phyloP scores from a whole-genome alignment of 768 basidiomycete genomes.

The Collybiopsis luxurians region DNA sequence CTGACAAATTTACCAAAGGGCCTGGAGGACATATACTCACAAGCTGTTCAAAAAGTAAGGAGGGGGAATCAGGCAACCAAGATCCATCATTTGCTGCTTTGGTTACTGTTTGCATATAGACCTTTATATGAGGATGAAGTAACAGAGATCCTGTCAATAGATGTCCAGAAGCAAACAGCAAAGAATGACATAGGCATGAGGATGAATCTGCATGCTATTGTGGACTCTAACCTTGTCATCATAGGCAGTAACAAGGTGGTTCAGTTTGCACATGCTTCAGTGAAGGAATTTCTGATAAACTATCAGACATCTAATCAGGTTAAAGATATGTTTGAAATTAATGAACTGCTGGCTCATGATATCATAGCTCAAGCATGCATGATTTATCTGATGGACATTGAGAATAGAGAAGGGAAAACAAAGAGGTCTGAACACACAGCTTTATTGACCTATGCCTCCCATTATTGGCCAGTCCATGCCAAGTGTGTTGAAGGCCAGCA shows the following conservation, averaged over 20 bases:
- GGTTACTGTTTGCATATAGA: background rate
- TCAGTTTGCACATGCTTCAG: background rate
- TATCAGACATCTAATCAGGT: too few species aligned
- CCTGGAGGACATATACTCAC: background rate
- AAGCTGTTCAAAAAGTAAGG: background rate
- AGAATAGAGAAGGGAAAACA: too few species aligned
- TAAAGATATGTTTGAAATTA: too few species aligned
- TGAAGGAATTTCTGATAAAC: background rate
- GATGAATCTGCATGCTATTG: background rate
- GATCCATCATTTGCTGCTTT: background rate
- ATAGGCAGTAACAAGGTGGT: background rate
- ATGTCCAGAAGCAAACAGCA: background rate
- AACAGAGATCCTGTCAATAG: background rate
- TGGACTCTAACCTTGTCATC: background rate
- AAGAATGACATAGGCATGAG: background rate
- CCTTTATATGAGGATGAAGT: background rate
- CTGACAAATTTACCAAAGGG: background rate
- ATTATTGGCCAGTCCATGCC: too few species aligned
- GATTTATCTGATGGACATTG: too few species aligned
- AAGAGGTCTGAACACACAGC: too few species aligned
- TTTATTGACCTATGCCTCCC: too few species aligned
- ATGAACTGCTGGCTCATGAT: too few species aligned
- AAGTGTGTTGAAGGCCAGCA: too few species aligned
- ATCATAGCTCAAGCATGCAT: too few species aligned
- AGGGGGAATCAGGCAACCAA: background rate